Base-by-base conservation (phyloP, 306 rosid genomes). In the Citrullus amarus region DNA sequence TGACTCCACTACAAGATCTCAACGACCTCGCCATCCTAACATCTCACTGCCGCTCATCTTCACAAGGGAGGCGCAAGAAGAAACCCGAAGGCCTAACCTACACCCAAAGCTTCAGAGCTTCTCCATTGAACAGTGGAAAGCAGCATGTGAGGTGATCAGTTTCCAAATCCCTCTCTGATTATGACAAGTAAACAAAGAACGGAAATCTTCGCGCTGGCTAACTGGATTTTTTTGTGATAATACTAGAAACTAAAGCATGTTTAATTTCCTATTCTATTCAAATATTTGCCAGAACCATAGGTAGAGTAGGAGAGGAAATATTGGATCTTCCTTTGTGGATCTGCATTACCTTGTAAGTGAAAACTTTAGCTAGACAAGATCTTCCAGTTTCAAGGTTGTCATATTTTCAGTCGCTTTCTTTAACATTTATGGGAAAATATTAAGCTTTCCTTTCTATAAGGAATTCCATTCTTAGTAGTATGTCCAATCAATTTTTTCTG, bases 31-130 rank as follows among this genome's bases (percentile, higher is more conserved):
- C 97, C 10, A 90, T 94, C 73, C 79, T 90, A 76, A 86, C 93
- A 0, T 87, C 87, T 79, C 91, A 93, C 84, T 81, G 97, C 44
- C 98, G 93, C 17, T 78, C 86, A 62, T 87, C 97, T 60, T 92
- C 89, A 59, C 98, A 92, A 85, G 98, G 91, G 76, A 83, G 96
- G 77, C 84, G 96, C 44, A 93, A 82, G 89, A 93, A 91, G 88
- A 93, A 88, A 76, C 72, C 89, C 0, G 97, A 90, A 57, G 97
- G 80, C 34, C 68, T 60, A 86, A 78, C 88, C 13, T 97, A 86
- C 58, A 87, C 97, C 81, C 90, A 85, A 81, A 92, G 87, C 88
- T 86, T 92, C 81, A 89, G 93, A 79, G 93, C 88, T 36, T 89
- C 97, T 65, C 94, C 98, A 62, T 81, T 91, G 83, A 90, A 89